phyloP scores from a whole-genome alignment of 306 rosid genomes.

The Macrotyloma uniflorum region DNA sequence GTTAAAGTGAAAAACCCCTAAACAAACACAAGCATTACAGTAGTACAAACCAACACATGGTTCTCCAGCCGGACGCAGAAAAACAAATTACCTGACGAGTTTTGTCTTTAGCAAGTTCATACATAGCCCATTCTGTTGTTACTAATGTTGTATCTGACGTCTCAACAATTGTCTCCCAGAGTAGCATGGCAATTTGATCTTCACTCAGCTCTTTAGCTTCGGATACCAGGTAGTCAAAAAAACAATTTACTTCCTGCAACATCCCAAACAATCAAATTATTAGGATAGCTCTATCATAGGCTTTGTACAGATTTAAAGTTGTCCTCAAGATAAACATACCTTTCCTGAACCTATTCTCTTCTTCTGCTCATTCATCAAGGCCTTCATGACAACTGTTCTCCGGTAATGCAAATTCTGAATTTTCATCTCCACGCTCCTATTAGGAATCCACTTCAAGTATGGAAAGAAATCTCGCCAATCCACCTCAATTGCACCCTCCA shows the following conservation, averaged over 20 bases:
- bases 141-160: slow-evolving; percentile 82
- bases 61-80: neutral
- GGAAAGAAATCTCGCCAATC: slow-evolving; percentile 99
- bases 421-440: slow-evolving; percentile 58
- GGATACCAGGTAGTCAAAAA: slow-evolving; percentile 59
- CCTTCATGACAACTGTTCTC: slow-evolving; percentile 62
- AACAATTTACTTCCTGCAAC: slow-evolving; percentile 67
- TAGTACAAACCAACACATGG: neutral
- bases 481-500: slow-evolving; percentile 96
- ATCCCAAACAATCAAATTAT: slow-evolving; percentile 37
- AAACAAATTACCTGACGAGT: slow-evolving; percentile 60
- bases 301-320: neutral
- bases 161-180: slow-evolving; percentile 89
- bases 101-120: slow-evolving; percentile 76
- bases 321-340: slow-evolving; percentile 39
- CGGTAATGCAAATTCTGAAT: slow-evolving; percentile 42
- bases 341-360: slow-evolving; percentile 74
- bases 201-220: slow-evolving; percentile 67
- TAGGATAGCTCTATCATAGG: neutral
- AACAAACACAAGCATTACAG: neutral
- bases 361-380: slow-evolving; percentile 66
- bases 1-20: neutral
- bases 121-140: slow-evolving; percentile 90
- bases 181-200: slow-evolving; percentile 65
- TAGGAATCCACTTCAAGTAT: slow-evolving; percentile 90